Evolutionary conservation across 228 moss, liverwort and hornwort species (phyloP).

Genomic region (Sphagnum magellanicum): DNA sequence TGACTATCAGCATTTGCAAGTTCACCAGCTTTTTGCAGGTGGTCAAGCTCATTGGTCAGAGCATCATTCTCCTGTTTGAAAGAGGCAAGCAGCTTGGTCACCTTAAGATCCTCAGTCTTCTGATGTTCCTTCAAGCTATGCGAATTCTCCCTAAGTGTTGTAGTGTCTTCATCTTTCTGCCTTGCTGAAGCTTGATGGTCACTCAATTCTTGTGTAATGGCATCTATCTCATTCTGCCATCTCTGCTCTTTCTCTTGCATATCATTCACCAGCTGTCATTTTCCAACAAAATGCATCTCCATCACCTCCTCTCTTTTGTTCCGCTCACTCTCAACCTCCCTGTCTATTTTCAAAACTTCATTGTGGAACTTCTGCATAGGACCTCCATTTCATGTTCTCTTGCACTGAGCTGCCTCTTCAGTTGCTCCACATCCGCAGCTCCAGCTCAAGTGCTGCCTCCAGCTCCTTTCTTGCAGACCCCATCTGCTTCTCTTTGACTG

Average conservation of each 20-base stretch:
- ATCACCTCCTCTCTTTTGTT: slow-evolving; percentile 82
- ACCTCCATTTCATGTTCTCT: slow-evolving; percentile 74
- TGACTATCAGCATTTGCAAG: slow-evolving; percentile 26
- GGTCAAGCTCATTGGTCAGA: slow-evolving; percentile 29
- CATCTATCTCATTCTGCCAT: slow-evolving; percentile 57
- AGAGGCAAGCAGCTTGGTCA: slow-evolving; percentile 25
- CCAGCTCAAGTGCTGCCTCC: slow-evolving; percentile 25
- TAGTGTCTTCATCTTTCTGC: slow-evolving; percentile 42
- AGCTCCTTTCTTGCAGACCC: slow-evolving; percentile 45
- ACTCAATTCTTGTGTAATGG: slow-evolving; percentile 48
- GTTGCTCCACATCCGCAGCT: slow-evolving; percentile 54
- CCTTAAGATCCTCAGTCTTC: slow-evolving; percentile 19
- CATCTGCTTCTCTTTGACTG: slow-evolving; percentile 27
- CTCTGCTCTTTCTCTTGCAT: slow-evolving; percentile 65
- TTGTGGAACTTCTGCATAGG: slow-evolving; percentile 72
- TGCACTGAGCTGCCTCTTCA: slow-evolving; percentile 50
- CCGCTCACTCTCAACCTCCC: slow-evolving; percentile 76
- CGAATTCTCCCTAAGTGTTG: slow-evolving; percentile 32
- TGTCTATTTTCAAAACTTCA: slow-evolving; percentile 62
- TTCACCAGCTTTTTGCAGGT: slow-evolving; percentile 22
- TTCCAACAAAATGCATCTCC: slow-evolving; percentile 73
- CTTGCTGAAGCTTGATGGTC: slow-evolving; percentile 35
- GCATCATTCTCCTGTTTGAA: slow-evolving; percentile 38
- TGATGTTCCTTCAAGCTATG: slow-evolving; percentile 19
- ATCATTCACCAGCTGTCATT: slow-evolving; percentile 50